Evolutionary conservation across 306 rosid species (phyloP).

Genomic region (Oxytropis ochrocephala): DNA sequence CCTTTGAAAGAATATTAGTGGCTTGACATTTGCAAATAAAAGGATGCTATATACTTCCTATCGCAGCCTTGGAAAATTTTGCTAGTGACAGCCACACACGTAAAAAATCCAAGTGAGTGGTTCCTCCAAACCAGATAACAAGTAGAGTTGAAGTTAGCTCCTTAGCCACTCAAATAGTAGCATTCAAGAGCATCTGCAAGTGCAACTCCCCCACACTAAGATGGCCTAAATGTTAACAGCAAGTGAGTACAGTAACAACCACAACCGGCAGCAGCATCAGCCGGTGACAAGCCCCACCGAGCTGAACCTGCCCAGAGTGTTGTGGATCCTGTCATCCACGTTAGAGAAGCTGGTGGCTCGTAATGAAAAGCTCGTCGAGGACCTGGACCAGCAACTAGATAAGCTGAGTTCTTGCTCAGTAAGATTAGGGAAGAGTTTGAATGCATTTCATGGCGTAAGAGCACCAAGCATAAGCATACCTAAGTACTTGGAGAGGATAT

Average conservation of each 20-base stretch:
- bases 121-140: constrained; percentile 30
- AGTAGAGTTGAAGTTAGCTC: constrained; percentile 16
- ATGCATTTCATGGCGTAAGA: constrained; percentile 69
- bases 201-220: constrained; percentile 3
- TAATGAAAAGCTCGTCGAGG: constrained; percentile 46
- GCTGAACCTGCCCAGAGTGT: constrained; percentile 58
- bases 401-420: constrained; percentile 25
- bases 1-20: constrained; percentile 23
- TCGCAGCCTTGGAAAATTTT: constrained; percentile 7
- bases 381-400: constrained; percentile 28
- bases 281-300: constrained; percentile 41
- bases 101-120: constrained; percentile 23
- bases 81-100: constrained; percentile 26
- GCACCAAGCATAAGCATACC: constrained; percentile 79
- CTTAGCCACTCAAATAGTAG: constrained; percentile 29
- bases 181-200: not conserved
- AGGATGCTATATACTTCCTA: constrained; percentile 10
- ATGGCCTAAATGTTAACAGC: constrained; percentile 60
- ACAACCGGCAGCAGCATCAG: constrained; percentile 35
- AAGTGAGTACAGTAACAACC: constrained; percentile 31
- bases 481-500: constrained; percentile 88
- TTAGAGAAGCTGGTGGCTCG: constrained; percentile 67
- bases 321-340: constrained; percentile 53
- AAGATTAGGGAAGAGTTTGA: constrained; percentile 51
- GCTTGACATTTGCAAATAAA: constrained; percentile 7